Conservation (phyloP, 2,329 filamentous ascomycete genomes). For the Colletotrichum sublineola region DNA sequence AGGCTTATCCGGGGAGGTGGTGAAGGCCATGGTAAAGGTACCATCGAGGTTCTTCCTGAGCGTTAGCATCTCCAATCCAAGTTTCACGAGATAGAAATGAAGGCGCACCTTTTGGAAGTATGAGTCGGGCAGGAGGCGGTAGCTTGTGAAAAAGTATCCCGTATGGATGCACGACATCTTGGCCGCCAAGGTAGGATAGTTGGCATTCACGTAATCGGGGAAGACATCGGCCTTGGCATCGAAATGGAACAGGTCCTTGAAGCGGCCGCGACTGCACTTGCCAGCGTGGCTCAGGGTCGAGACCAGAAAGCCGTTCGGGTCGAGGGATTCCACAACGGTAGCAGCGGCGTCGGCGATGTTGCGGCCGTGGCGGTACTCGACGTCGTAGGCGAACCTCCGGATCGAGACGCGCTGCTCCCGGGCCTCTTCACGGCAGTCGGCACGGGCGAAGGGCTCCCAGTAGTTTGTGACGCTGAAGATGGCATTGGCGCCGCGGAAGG, state of each 20-base stretch:
- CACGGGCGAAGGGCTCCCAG: constrained; percentile 64
- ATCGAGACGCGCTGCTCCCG: constrained; percentile 55
- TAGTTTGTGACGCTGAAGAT: constrained; percentile 70
- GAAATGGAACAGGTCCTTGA: constrained; percentile 65
- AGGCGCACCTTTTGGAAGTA: constrained; percentile 62
- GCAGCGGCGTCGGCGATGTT: constrained; percentile 69
- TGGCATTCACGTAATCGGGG: constrained; percentile 58
- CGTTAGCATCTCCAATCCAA: constrained; percentile 45
- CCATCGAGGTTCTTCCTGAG: constrained; percentile 50
- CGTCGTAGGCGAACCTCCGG: constrained; percentile 60
- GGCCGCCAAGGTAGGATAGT: constrained; percentile 57
- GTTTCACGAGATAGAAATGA: background rate
- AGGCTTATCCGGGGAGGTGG: constrained; percentile 53
- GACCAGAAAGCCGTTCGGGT: constrained; percentile 62
- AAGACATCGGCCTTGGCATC: constrained; percentile 67
- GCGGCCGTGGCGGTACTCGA: constrained; percentile 64
- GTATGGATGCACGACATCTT: constrained; percentile 67
- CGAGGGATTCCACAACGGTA: constrained; percentile 54
- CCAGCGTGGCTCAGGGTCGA: constrained; percentile 65
- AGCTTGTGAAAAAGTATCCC: constrained; percentile 63
- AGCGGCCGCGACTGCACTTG: constrained; percentile 60
- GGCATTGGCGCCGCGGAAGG: constrained; percentile 60
- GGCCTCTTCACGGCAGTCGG: constrained; percentile 57
- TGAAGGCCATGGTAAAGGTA: constrained; percentile 62
- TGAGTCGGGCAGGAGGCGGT: constrained; percentile 59